Conservation (phyloP, 2,329 filamentous ascomycete genomes). For the Aschersonia sp. region DNA sequence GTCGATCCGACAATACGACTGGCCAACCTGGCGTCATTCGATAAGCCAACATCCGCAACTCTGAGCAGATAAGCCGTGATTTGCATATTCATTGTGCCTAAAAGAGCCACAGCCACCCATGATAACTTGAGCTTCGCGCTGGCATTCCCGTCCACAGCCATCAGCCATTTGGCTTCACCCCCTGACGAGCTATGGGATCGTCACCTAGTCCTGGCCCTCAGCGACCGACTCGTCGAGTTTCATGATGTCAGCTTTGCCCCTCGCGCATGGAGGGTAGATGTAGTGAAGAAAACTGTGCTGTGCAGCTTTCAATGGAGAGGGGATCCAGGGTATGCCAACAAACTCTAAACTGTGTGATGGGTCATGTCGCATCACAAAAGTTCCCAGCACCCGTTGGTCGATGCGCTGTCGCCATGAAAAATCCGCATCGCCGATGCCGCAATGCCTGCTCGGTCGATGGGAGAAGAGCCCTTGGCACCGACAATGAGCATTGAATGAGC, state of each 20-base stretch:
- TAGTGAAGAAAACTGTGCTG: background rate
- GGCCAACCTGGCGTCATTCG: too few species aligned
- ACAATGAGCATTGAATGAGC: background rate
- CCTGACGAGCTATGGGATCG: too few species aligned
- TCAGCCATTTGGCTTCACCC: too few species aligned
- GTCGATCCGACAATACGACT: background rate
- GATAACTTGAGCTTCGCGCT: too few species aligned
- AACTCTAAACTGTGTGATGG: background rate
- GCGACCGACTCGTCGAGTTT: too few species aligned
- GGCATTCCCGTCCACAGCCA: too few species aligned
- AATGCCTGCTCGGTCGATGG: background rate
- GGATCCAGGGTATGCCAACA: background rate
- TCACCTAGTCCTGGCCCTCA: too few species aligned
- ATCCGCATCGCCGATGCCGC: background rate
- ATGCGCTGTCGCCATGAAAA: background rate
- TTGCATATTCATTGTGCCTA: too few species aligned
- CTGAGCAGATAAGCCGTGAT: too few species aligned
- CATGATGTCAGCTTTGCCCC: background rate
- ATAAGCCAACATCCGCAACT: too few species aligned
- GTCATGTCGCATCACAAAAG: background rate
- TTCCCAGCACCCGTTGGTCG: background rate
- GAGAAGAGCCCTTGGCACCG: background rate
- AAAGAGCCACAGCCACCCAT: too few species aligned
- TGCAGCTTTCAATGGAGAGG: background rate
- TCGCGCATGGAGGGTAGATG: background rate